Conservation (phyloP, 176 grass and related monocot genomes). For the Oryza meyeriana region DNA sequence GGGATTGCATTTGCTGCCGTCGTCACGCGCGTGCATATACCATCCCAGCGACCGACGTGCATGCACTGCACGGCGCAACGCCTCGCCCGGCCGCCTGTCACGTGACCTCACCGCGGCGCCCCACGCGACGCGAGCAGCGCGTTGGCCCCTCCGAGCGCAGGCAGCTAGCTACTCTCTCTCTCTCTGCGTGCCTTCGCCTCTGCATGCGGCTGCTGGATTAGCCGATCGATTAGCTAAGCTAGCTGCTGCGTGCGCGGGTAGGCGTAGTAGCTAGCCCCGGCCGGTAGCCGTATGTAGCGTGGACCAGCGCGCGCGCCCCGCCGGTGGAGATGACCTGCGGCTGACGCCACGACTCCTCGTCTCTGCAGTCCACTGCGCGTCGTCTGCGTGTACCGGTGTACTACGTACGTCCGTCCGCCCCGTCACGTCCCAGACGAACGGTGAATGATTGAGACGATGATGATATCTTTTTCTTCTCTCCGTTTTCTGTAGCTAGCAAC, state of each 20-base stretch:
- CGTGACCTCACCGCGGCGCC: neutral
- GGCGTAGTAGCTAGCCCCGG: no score
- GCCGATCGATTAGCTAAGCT: neutral
- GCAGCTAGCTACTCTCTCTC: neutral
- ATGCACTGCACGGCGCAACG: neutral
- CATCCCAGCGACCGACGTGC: neutral
- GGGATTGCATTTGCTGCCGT: neutral
- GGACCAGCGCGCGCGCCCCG: neutral
- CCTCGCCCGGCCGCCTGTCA: neutral
- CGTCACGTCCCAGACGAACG: constrained; percentile 1
- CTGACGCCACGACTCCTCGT: constrained; percentile 19
- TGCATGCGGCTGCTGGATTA: neutral
- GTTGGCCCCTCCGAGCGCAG: neutral
- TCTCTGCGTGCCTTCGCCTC: neutral
- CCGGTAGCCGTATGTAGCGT: neutral
- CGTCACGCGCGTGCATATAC: neutral
- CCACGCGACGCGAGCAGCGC: neutral
- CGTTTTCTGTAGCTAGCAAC: neutral
- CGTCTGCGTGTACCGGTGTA: neutral
- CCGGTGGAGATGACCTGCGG: constrained; percentile 13
- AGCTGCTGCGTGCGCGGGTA: no score
- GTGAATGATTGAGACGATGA: constrained; percentile 46
- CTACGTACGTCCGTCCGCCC: constrained; percentile 5
- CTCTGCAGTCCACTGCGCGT: neutral
- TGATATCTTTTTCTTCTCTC: neutral